Base-by-base conservation (phyloP, 306 rosid genomes). In the Cicer cuneatum region DNA sequence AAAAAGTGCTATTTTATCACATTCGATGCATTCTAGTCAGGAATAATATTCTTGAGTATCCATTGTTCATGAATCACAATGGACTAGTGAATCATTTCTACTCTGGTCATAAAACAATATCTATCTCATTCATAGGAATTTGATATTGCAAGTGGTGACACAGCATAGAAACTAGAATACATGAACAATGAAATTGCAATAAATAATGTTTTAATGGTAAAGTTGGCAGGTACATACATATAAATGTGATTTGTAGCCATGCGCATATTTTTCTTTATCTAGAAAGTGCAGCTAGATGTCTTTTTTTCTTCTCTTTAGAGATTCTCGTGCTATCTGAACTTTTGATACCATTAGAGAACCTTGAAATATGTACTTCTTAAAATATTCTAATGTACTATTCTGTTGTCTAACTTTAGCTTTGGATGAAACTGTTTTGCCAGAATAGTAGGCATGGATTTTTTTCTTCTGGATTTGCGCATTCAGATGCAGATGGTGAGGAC, bases 401-500 rank as follows among this genome's bases (percentile, higher is more conserved):
- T 53, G 40, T 54, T 15, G 24, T 72, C 82, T 84, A 76, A 80
- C 86, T 66, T 76, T 70, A 72, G 64, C 82, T 78, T 61, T 72
- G 83, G 73, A 49, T 85, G 78, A 71, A 21, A 82, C 76, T 74
- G 67, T 72, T 81, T 82, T 53, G 63, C 64, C 82, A 95, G 99
- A 87, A 81, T 79, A 93, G 96, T 82, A 89, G 86, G 72, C 86
- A 71, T 56, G 92, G 93, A 35, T 74, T 88, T 79, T 90, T 89
- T 79, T 75, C 89, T 80, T 82, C 96, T 49, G 87, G 90, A 73
- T 83, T 86, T 88, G 79, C 84, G 9, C 86, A 61, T 29, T 83
- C 96, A 40, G 93, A 89, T 75, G 81, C 85, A 18, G 91, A 86
- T 47, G 82, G 85, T n/a, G 93, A 89, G 83, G 97, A 95, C 40